Percentiles rank a stretch among this genome's conserved stretches.
These are phyloP conservation scores for Colletotrichum incanum DNA, from an alignment of 2,329 filamentous ascomycete species.

Conservation along the genomic window DNA sequence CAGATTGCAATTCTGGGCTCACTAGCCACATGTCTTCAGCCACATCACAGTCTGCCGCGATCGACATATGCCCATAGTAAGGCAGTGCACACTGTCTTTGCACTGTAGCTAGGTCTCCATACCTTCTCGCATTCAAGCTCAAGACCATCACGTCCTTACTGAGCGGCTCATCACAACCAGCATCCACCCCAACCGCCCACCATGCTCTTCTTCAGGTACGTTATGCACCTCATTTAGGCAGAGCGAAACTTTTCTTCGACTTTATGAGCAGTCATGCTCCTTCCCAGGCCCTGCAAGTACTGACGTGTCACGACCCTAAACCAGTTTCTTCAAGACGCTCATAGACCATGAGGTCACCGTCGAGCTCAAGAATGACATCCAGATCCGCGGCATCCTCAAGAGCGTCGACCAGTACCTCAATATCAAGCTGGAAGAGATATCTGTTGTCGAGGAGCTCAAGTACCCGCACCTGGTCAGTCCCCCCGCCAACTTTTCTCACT, in stretches of 20 bases:
- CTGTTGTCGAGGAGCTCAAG: conserved; percentile 91
- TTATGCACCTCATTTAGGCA: not conserved
- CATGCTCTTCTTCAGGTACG: conserved; percentile 65
- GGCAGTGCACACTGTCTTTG: not conserved
- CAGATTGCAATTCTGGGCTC: not conserved
- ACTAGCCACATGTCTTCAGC: conserved; percentile 15
- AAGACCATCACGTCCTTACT: conserved; percentile 31
- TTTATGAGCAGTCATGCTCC: not conserved
- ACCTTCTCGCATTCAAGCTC: conserved; percentile 27
- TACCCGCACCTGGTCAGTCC: conserved; percentile 88
- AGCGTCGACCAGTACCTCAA: conserved; percentile 99
- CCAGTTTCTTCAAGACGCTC: conserved; percentile 97
- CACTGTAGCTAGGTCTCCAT: conserved; percentile 23
- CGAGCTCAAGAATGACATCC: conserved; percentile 99
- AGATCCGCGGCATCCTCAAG: conserved; percentile 95
- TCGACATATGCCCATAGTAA: not conserved
- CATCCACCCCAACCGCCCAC: conserved; percentile 45
- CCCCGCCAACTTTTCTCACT: not conserved
- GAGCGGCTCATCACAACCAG: conserved; percentile 33
- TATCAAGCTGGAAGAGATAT: conserved; percentile 97
- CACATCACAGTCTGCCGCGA: conserved; percentile 8
- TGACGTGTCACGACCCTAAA: conserved; percentile 17
- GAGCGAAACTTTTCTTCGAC: not conserved
- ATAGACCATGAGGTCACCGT: conserved; percentile 98
- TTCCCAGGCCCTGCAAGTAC: not conserved